A percentile compares a stretch with the other conserved stretches of the same genome.
Conservation (phyloP, 345 rosid genomes). For the Jatropha curcas region DNA sequence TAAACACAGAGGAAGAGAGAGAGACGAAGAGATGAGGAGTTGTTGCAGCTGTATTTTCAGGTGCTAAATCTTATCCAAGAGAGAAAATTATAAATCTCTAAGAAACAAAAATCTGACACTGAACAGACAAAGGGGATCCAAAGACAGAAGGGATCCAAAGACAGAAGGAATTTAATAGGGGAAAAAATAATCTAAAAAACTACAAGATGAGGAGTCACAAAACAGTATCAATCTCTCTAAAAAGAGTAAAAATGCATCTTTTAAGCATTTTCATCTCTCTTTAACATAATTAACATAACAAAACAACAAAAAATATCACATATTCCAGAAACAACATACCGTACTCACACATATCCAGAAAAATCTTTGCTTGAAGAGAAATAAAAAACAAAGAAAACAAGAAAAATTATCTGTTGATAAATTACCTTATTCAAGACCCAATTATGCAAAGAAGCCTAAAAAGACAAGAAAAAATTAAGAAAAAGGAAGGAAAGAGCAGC, state of each 20-base stretch:
- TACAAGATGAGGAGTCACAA: neutral
- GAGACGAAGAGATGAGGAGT: slow-evolving; percentile 6
- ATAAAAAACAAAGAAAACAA: neutral
- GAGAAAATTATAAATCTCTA: slow-evolving; percentile 11
- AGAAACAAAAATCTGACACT: slow-evolving; percentile 32
- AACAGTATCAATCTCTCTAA: neutral
- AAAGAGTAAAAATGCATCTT: slow-evolving; percentile 19
- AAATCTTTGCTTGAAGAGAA: slow-evolving; percentile 3
- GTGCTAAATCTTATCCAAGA: slow-evolving; percentile 10
- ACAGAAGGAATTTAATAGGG: slow-evolving; percentile 22
- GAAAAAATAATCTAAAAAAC: slow-evolving; percentile 20
- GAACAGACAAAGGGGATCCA: slow-evolving; percentile 26
- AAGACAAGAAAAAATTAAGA: slow-evolving; percentile 13
- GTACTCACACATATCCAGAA: slow-evolving; percentile 23
- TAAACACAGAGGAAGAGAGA: neutral
- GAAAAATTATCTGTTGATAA: neutral
- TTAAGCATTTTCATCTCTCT: slow-evolving; percentile 10
- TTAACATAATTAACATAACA: slow-evolving; percentile 21
- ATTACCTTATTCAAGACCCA: slow-evolving; percentile 22
- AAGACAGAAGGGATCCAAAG: slow-evolving; percentile 29
- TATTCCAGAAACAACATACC: slow-evolving; percentile 14
- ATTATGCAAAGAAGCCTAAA: slow-evolving; percentile 22
- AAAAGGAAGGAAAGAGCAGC: slow-evolving; percentile 11
- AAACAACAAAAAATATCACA: slow-evolving; percentile 4
- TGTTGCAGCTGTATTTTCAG: neutral